Evolutionary conservation across 139 green algal genomes (phyloP), one percentile per base, ranked within the genome.

Genomic region (Chlamydomonas applanata): DNA sequence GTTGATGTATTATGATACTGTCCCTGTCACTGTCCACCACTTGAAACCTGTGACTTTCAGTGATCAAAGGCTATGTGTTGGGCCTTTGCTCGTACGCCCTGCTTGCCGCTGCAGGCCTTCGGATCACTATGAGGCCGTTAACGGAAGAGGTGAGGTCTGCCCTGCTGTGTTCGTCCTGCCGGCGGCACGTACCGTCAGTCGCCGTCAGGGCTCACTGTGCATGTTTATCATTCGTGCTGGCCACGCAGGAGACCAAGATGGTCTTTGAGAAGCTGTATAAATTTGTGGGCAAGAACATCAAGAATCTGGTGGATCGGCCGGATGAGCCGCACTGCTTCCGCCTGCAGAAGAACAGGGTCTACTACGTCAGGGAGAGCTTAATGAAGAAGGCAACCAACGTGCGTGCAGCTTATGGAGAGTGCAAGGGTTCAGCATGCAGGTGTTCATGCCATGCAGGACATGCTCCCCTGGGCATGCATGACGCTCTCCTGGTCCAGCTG

Each of bases 221-320:
- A 52, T n/a, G n/a, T n/a, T n/a, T n/a, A 46, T 19, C 33, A 57
- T 30, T 34, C 62, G 17, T 27, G 24, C 61, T 52, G 36, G 32
- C 22, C 32, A 40, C 35, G 66, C 76, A 97, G 86, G 95, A 99
- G 82, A 97, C 95, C 0, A 94, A 96, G 76, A 71, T 85, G 30
- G 95, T 99, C 17, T 97, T 99, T 74, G 95, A 99, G 74, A 99
- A 99, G 88, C 91, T 99, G 13, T 93, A 96, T 75, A 98, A 98
- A 68, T 99, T 96, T 67, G 91, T 99, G 9, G 96, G 96, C 11
- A 98, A 98, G 72, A 96, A 97, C 78, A 93, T 99, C 44, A 96
- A 96, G 77, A 86, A 81, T 59, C 78, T 99, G 54, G 86, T 99
- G 16, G 94, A 98, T 34, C 75, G 87, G 0, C 67, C 78, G 2